Percentiles rank a stretch among this genome's conserved stretches.
phyloP scores from a whole-genome alignment of 164 flowering plant species.

The Nymphaea thermarum region DNA sequence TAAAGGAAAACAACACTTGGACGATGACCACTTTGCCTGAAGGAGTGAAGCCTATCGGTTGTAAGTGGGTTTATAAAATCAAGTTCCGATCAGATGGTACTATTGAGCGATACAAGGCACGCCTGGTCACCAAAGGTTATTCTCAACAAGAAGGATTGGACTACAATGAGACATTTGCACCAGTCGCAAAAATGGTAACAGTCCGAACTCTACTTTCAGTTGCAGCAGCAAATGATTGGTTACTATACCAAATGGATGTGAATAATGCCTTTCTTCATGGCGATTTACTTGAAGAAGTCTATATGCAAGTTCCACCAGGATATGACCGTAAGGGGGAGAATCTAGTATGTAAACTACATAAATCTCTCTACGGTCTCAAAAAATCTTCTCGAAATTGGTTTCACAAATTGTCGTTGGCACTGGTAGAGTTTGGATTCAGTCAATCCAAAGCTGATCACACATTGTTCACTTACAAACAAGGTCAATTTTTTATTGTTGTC shows the following conservation, averaged over 20 bases:
- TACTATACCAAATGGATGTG: background rate
- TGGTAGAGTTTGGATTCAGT: background rate
- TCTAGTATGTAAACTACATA: background rate
- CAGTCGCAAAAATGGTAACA: background rate
- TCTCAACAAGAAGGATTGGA: background rate
- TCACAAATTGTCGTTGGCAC: background rate
- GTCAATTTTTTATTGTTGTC: background rate
- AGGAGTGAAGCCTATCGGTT: background rate
- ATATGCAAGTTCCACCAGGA: slow-evolving; percentile 1
- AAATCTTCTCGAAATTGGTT: slow-evolving; percentile 3
- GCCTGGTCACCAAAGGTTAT: background rate
- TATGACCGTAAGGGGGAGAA: background rate
- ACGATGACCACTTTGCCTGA: background rate
- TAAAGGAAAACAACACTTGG: slow-evolving; percentile 2
- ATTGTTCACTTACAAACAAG: background rate
- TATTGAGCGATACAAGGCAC: slow-evolving; percentile 1
- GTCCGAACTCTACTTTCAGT: background rate
- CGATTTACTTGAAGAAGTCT: slow-evolving; percentile 3
- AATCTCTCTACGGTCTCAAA: background rate
- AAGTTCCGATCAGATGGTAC: background rate
- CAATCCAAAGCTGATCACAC: background rate
- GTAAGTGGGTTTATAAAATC: slow-evolving; percentile 1
- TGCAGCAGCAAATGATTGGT: background rate
- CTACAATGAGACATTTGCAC: slow-evolving; percentile 4
- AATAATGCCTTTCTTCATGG: slow-evolving; percentile 2